Evolutionary conservation across 257 asterid genomes (phyloP).

Genomic region (Verbascum thapsus): DNA sequence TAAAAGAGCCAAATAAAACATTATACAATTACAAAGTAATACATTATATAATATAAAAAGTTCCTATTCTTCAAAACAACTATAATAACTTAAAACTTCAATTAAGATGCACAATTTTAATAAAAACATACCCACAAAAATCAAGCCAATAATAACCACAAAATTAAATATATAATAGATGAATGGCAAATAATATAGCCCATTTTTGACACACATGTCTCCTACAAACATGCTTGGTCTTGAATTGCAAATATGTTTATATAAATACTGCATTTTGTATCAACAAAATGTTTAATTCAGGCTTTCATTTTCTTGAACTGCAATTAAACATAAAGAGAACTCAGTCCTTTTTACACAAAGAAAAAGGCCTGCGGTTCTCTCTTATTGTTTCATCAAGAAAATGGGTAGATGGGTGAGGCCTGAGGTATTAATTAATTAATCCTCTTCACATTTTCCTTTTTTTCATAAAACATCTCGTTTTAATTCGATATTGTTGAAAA

Average conservation of each 20-base stretch:
- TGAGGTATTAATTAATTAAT: conserved; percentile 34
- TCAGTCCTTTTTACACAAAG: conserved; percentile 16
- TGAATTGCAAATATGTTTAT: not conserved
- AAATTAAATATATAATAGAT: not conserved
- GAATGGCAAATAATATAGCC: conserved; percentile 22
- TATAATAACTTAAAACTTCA: no score
- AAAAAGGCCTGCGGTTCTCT: conserved; percentile 21
- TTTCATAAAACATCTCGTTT: no score
- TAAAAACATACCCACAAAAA: no score
- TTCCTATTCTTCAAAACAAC: no score
- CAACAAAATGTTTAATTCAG: not conserved
- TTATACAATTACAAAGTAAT: no score
- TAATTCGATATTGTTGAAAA: no score
- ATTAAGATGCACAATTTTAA: no score
- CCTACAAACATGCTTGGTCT: conserved; percentile 13
- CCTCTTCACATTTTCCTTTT: not conserved
- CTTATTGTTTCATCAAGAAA: conserved; percentile 23
- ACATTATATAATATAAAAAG: no score
- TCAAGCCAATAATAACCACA: no score
- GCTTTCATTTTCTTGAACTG: conserved; percentile 23
- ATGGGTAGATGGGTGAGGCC: conserved; percentile 43
- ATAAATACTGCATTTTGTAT: conserved; percentile 17
- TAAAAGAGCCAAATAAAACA: no score
- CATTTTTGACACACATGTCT: conserved; percentile 26
- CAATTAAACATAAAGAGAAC: conserved; percentile 24